Conservation (phyloP, 176 grass and related monocot species). For the Oryza punctata region DNA sequence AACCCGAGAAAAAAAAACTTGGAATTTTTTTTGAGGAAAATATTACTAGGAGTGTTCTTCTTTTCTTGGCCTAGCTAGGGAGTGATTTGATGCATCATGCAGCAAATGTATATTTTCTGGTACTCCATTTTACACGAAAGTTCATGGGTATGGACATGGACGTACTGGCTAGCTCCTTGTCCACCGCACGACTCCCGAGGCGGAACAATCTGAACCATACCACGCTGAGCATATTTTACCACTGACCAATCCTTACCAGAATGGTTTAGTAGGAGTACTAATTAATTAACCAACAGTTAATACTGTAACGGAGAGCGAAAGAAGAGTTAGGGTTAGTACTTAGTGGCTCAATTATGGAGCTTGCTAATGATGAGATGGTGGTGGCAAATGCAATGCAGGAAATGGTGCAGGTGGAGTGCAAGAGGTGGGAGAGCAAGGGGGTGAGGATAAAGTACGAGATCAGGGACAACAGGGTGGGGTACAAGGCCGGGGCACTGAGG, state of each 20-base stretch:
- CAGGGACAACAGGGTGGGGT: slow-evolving; percentile 69
- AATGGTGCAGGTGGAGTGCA: slow-evolving; percentile 61
- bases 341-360: too few relatives aligned
- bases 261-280: too few relatives aligned
- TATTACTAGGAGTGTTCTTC: too few relatives aligned
- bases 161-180: not conserved
- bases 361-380: not conserved
- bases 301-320: not conserved
- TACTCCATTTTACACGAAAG: not conserved
- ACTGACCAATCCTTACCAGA: not conserved
- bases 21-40: too few relatives aligned
- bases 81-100: not conserved
- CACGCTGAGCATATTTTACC: not conserved
- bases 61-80: too few relatives aligned
- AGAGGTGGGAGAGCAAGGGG: slow-evolving; percentile 77
- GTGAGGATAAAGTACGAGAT: slow-evolving; percentile 85
- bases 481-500: slow-evolving; percentile 90
- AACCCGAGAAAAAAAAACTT: too few relatives aligned
- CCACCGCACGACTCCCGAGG: not conserved
- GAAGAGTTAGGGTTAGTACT: not conserved
- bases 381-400: slow-evolving; percentile 42
- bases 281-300: not conserved
- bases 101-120: not conserved
- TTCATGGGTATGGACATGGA: not conserved
- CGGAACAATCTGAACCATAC: not conserved